Evolutionary conservation across 306 rosid species (phyloP).

Genomic region (Quercus alba): DNA sequence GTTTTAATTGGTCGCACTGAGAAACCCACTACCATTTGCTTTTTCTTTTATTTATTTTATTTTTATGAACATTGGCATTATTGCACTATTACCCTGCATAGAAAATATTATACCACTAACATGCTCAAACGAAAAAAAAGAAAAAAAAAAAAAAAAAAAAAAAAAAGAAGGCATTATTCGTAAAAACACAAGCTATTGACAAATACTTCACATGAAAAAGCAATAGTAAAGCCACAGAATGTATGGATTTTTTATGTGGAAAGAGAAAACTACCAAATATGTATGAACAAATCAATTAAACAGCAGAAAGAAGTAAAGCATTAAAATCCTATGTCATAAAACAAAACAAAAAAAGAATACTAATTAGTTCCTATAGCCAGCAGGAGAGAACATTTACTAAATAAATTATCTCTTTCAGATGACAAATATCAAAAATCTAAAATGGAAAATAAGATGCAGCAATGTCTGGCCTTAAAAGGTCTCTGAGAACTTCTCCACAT

Average conservation of each 20-base stretch:
- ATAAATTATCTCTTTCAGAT: not conserved
- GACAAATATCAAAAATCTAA: not conserved
- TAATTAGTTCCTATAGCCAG: not conserved
- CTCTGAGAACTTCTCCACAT: constrained; percentile 52
- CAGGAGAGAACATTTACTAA: not conserved
- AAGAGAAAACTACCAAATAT: not conserved
- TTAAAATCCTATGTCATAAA: not conserved
- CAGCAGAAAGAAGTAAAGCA: not conserved
- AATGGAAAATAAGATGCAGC: not conserved
- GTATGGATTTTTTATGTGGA: not conserved
- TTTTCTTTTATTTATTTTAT: too few species aligned
- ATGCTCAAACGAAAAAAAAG: not conserved
- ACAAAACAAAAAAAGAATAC: not conserved
- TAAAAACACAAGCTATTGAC: too few species aligned
- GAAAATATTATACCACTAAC: not conserved
- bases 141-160: too few species aligned
- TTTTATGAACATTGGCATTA: not conserved
- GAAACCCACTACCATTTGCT: not conserved
- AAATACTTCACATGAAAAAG: not conserved
- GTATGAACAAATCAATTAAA: not conserved
- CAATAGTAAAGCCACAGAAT: not conserved
- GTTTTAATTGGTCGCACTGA: not conserved
- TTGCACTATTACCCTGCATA: not conserved
- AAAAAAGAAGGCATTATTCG: too few species aligned
- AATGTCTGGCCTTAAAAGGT: constrained; percentile 70